Percentiles rank a stretch among this genome's conserved stretches.
These are phyloP conservation scores for Xylariomycetidae sp. DNA, from an alignment of 2,329 filamentous ascomycete species.

Conservation along the genomic window DNA sequence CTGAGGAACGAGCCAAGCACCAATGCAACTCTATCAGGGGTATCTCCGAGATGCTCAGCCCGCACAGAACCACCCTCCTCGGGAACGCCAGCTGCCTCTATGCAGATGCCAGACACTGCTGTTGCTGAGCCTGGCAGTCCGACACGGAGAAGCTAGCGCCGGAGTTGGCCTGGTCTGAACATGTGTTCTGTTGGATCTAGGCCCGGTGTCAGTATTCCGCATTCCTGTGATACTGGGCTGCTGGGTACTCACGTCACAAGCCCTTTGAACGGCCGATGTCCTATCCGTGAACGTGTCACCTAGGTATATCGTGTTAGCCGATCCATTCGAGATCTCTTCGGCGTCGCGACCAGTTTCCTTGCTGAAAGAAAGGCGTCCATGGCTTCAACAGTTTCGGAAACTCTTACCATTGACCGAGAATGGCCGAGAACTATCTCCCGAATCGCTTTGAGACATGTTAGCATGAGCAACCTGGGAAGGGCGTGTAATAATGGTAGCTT, in stretches of 20 bases:
- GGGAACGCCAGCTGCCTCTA: not conserved
- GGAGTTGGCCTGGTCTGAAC: constrained; percentile 49
- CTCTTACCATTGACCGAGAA: constrained; percentile 53
- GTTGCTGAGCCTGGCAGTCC: constrained; percentile 50
- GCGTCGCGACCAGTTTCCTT: too few species aligned
- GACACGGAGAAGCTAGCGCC: constrained; percentile 38
- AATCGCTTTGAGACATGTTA: constrained; percentile 16
- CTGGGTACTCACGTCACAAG: constrained; percentile 41
- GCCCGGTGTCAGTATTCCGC: constrained; percentile 1
- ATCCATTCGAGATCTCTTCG: not conserved
- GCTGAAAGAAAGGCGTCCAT: not conserved
- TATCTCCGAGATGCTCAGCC: too few species aligned
- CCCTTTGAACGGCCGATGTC: constrained; percentile 49
- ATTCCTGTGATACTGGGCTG: constrained; percentile 1
- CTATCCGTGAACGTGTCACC: constrained; percentile 50
- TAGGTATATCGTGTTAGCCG: not conserved
- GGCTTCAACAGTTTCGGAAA: too few species aligned
- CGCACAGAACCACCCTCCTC: too few species aligned
- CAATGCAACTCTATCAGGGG: too few species aligned
- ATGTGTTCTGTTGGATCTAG: constrained; percentile 59
- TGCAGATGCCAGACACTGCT: constrained; percentile 15
- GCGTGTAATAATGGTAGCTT: too few species aligned
- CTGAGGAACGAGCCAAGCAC: too few species aligned
- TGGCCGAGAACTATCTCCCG: constrained; percentile 35
- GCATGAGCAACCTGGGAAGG: too few species aligned